These are phyloP conservation scores for Venturia aucupariae DNA, from an alignment of 2,329 filamentous ascomycete genomes.

Conservation along the genomic window DNA sequence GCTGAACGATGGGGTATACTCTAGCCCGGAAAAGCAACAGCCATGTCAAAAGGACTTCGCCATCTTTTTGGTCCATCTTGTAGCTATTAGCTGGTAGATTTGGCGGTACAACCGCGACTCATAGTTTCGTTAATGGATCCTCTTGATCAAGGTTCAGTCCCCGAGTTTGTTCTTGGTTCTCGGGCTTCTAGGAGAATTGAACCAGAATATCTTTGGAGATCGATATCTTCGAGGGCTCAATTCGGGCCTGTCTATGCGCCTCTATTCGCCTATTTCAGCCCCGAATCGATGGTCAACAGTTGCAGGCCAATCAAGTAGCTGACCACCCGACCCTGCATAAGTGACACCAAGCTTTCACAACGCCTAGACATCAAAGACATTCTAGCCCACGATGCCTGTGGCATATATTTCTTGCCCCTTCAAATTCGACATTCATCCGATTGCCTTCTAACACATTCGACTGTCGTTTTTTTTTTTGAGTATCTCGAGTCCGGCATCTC, in stretches of 20 bases:
- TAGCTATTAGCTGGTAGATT: no score
- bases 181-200: no score
- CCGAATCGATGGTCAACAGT: neutral
- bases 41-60: no score
- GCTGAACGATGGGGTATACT: no score
- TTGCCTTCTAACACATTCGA: neutral
- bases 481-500: neutral
- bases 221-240: neutral
- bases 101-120: no score
- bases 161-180: no score
- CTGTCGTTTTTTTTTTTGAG: neutral
- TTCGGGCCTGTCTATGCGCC: neutral
- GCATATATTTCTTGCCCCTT: neutral
- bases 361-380: neutral
- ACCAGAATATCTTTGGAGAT: no score
- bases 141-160: no score
- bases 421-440: neutral
- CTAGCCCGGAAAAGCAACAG: no score
- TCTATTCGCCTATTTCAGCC: neutral
- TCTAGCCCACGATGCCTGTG: neutral
- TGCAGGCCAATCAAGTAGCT: neutral
- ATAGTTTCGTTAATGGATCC: no score
- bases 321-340: neutral
- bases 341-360: neutral
- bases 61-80: no score